Evolutionary conservation across 2,329 filamentous ascomycete genomes (phyloP).

Genomic region (Fusarium verticillioides): DNA sequence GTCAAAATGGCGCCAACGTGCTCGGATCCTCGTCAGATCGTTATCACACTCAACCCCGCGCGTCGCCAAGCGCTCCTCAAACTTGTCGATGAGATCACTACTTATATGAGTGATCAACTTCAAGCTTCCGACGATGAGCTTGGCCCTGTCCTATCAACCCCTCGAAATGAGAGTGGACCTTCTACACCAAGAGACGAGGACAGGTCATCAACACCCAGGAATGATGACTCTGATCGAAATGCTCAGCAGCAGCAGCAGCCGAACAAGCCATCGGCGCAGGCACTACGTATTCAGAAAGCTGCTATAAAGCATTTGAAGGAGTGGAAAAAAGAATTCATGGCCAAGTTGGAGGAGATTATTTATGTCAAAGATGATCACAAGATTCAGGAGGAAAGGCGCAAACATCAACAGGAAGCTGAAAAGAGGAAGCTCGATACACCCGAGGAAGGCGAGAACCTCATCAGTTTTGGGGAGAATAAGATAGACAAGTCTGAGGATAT

Average conservation of each 20-base stretch:
- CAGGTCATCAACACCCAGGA: conserved; percentile 9
- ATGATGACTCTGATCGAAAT: conserved; percentile 17
- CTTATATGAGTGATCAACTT: conserved; percentile 65
- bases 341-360: conserved; percentile 75
- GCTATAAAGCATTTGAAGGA: conserved; percentile 77
- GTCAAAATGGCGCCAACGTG: conserved; percentile 63
- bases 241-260: conserved; percentile 23
- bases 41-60: conserved; percentile 64
- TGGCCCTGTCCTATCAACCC: conserved; percentile 44
- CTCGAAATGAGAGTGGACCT: conserved; percentile 19
- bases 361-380: conserved; percentile 61
- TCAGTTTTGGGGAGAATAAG: conserved; percentile 53
- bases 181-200: conserved; percentile 18
- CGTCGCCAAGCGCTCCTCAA: conserved; percentile 62
- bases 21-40: conserved; percentile 64
- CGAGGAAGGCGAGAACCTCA: conserved; percentile 52
- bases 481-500: conserved; percentile 53
- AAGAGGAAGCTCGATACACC: conserved; percentile 50
- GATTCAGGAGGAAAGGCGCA: conserved; percentile 59
- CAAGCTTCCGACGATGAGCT: conserved; percentile 51
- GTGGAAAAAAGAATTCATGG: conserved; percentile 80
- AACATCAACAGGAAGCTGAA: conserved; percentile 57
- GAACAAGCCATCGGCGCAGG: conserved; percentile 39
- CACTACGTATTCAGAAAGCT: conserved; percentile 56
- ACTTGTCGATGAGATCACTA: conserved; percentile 63